Conservation (phyloP, 108 stramenopile genomes). For the Discostella pseudostelligera region DNA sequence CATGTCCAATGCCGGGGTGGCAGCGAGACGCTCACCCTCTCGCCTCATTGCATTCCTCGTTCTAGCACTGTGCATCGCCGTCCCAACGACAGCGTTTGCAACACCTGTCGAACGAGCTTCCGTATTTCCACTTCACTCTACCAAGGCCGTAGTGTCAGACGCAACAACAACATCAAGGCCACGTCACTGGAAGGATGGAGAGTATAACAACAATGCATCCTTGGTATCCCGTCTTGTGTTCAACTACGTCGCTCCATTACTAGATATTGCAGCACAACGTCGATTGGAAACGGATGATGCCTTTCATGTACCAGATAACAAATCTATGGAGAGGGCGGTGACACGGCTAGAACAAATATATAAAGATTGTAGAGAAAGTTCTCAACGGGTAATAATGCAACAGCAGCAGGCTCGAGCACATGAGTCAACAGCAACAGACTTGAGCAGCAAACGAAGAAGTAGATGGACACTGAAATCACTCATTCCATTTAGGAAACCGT, state of each 20-base stretch:
- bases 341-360: conserved; percentile 29
- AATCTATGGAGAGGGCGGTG: conserved; percentile 47
- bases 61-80: not conserved
- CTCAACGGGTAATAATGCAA: conserved; percentile 12
- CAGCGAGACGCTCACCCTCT: not conserved
- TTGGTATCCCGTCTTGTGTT: conserved; percentile 57
- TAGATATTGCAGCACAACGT: conserved; percentile 54
- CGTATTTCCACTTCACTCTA: not conserved
- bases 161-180: not conserved
- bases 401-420: conserved; percentile 30
- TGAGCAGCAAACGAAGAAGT: conserved; percentile 1
- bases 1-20: not conserved
- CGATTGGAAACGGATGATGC: conserved; percentile 60
- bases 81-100: not conserved
- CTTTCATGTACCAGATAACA: conserved; percentile 40
- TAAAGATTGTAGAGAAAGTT: conserved; percentile 16
- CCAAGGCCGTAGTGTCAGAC: not conserved
- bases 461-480: not conserved
- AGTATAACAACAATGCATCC: conserved; percentile 37
- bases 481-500: conserved; percentile 1
- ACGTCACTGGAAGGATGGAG: conserved; percentile 51
- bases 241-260: conserved; percentile 53
- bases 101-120: not conserved
- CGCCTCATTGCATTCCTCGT: not conserved
- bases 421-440: not conserved